A percentile compares a stretch with the other conserved stretches of the same genome.
These are phyloP conservation scores for Aspergillus ibericus DNA, from an alignment of 2,329 filamentous ascomycete species.

Conservation along the genomic window DNA sequence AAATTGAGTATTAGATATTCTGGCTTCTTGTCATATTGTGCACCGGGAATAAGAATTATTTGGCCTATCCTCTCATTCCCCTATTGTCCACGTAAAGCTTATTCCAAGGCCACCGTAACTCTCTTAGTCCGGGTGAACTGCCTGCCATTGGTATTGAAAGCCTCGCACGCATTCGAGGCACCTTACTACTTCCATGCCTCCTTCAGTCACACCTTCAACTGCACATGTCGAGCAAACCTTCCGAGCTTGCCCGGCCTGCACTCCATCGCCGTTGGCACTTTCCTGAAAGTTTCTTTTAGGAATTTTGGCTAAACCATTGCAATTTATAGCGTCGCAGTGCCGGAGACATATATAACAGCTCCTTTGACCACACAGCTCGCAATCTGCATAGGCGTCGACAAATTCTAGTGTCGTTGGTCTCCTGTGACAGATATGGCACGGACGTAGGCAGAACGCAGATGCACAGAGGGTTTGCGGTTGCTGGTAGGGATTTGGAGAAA, in stretches of 20 bases:
- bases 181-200: slow-evolving; percentile 37
- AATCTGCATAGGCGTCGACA: slow-evolving; percentile 44
- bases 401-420: slow-evolving; percentile 41
- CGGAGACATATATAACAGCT: slow-evolving; percentile 46
- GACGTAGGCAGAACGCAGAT: slow-evolving; percentile 33
- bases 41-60: too few relatives aligned
- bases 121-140: slow-evolving; percentile 1
- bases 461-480: slow-evolving; percentile 18
- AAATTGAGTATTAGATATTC: background rate
- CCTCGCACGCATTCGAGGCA: slow-evolving; percentile 39
- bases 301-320: slow-evolving; percentile 17
- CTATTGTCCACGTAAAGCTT: background rate
- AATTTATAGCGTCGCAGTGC: slow-evolving; percentile 37
- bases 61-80: background rate
- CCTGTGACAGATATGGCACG: slow-evolving; percentile 46
- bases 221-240: slow-evolving; percentile 44
- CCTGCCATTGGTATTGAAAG: slow-evolving; percentile 16
- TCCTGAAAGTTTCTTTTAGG: slow-evolving; percentile 7
- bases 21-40: background rate
- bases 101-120: background rate
- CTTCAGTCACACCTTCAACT: slow-evolving; percentile 40
- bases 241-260: slow-evolving; percentile 19
- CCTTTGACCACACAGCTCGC: slow-evolving; percentile 39
- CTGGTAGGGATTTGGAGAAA: slow-evolving; percentile 19
- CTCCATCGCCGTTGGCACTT: background rate